Evolutionary conservation across 768 basidiomycete species (phyloP).

Genomic region (Serendipita sp.): DNA sequence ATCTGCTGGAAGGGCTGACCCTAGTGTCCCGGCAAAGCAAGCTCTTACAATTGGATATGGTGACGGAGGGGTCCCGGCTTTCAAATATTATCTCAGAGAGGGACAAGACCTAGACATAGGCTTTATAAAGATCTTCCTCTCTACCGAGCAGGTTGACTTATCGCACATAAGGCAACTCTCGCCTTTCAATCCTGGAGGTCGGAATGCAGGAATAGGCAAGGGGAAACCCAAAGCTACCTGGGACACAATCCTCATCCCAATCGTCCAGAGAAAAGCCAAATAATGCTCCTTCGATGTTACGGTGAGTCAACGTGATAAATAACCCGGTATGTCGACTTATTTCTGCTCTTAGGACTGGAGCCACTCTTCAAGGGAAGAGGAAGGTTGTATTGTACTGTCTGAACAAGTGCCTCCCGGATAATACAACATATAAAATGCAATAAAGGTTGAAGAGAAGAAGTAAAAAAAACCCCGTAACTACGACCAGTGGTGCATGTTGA

Average conservation of each 20-base stretch:
- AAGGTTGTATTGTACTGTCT: too few species aligned
- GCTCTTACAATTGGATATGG: constrained; percentile 27
- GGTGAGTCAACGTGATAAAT: too few species aligned
- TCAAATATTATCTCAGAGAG: constrained; percentile 17
- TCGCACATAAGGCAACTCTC: constrained; percentile 20
- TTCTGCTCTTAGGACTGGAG: too few species aligned
- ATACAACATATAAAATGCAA: too few species aligned
- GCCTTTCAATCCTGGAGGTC: constrained; percentile 15
- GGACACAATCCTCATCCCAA: background rate
- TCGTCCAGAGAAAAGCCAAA: background rate
- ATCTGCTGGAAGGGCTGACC: background rate
- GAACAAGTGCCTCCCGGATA: too few species aligned
- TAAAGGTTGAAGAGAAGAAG: too few species aligned
- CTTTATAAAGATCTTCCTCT: constrained; percentile 28
- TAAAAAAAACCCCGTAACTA: too few species aligned
- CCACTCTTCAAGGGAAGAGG: too few species aligned
- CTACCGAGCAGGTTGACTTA: constrained; percentile 22
- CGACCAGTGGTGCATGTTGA: too few species aligned
- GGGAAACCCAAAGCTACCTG: background rate
- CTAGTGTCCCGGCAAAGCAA: constrained; percentile 5
- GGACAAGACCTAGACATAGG: constrained; percentile 22
- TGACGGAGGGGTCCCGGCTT: constrained; percentile 19
- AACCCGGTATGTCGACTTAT: too few species aligned
- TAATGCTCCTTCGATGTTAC: too few species aligned
- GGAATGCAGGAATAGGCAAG: background rate